Percentiles rank a stretch among this genome's conserved stretches.
Conservation (phyloP, 2,329 filamentous ascomycete species). For the Fusarium tuaranense region DNA sequence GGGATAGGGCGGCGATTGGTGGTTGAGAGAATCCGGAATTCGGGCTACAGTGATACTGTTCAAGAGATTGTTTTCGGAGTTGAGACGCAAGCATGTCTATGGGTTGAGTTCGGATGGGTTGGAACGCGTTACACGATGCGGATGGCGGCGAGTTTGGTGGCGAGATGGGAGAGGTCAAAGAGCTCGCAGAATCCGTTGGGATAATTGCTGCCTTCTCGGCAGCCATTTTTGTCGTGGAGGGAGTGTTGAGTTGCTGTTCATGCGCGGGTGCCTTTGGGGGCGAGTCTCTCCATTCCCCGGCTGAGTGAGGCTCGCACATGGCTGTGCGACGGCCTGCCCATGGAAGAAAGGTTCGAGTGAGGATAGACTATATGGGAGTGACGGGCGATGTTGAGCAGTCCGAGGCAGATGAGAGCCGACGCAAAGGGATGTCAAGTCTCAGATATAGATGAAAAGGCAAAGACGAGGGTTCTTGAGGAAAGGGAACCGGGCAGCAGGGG, state of each 20-base stretch:
- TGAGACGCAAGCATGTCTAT: constrained; percentile 39
- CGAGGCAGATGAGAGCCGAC: not conserved
- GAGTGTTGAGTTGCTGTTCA: constrained; percentile 1
- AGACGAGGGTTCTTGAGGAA: constrained; percentile 19
- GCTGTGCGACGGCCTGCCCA: constrained; percentile 35
- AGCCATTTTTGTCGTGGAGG: constrained; percentile 13
- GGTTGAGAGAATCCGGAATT: not conserved
- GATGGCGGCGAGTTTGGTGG: constrained; percentile 33
- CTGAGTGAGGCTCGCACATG: constrained; percentile 42
- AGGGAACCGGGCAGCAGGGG: constrained; percentile 29
- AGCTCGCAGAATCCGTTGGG: constrained; percentile 5
- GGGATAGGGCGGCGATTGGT: constrained; percentile 25
- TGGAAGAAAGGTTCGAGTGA: constrained; percentile 21
- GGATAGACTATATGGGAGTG: not conserved
- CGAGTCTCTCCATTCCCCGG: constrained; percentile 32
- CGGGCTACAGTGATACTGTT: constrained; percentile 14
- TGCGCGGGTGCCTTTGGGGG: constrained; percentile 22
- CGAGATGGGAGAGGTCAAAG: constrained; percentile 27
- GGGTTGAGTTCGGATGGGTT: constrained; percentile 20
- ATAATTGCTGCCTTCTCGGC: not conserved
- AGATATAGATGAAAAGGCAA: not conserved
- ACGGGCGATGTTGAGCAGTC: not conserved
- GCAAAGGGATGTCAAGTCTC: not conserved
- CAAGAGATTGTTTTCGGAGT: constrained; percentile 38
- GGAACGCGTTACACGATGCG: constrained; percentile 1